Conservation (phyloP, 805 yeast genomes). For the Ogataea angusta region DNA sequence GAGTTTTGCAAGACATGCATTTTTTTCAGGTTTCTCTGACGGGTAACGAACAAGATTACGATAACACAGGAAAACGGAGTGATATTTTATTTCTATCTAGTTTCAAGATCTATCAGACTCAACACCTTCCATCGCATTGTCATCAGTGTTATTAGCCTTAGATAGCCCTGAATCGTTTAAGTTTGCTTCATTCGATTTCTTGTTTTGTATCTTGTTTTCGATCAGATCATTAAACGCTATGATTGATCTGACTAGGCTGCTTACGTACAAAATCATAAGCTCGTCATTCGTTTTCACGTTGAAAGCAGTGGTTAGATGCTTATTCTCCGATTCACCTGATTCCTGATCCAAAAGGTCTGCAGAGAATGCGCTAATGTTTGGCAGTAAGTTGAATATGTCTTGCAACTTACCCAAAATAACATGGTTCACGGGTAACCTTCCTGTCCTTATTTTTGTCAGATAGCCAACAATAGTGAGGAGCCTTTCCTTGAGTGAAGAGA, state of each 20-base stretch:
- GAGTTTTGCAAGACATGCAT: not conserved
- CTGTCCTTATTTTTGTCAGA: slow-evolving; percentile 66
- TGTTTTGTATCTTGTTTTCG: slow-evolving; percentile 90
- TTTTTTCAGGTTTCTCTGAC: slow-evolving; percentile 2
- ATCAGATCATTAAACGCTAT: slow-evolving; percentile 95
- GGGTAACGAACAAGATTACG: slow-evolving; percentile 5
- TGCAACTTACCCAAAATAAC: slow-evolving; percentile 88
- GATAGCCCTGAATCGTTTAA: slow-evolving; percentile 17
- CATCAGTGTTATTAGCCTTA: slow-evolving; percentile 20
- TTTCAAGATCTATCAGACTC: slow-evolving; percentile 6
- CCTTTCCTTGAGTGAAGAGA: slow-evolving; percentile 80
- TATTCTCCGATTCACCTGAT: slow-evolving; percentile 18
- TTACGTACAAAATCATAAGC: slow-evolving; percentile 87
- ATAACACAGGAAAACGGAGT: too few species aligned
- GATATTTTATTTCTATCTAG: not conserved
- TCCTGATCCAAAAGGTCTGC: slow-evolving; percentile 1
- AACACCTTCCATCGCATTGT: slow-evolving; percentile 17
- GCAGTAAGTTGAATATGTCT: slow-evolving; percentile 89
- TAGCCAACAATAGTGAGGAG: slow-evolving; percentile 75
- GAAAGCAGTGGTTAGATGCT: slow-evolving; percentile 64
- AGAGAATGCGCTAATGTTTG: slow-evolving; percentile 55
- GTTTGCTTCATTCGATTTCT: slow-evolving; percentile 40
- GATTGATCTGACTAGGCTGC: slow-evolving; percentile 87
- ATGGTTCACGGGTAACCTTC: slow-evolving; percentile 83
- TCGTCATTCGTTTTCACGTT: slow-evolving; percentile 94